phyloP scores from a whole-genome alignment of 768 basidiomycete genomes.

The Rhizopogon rudus region DNA sequence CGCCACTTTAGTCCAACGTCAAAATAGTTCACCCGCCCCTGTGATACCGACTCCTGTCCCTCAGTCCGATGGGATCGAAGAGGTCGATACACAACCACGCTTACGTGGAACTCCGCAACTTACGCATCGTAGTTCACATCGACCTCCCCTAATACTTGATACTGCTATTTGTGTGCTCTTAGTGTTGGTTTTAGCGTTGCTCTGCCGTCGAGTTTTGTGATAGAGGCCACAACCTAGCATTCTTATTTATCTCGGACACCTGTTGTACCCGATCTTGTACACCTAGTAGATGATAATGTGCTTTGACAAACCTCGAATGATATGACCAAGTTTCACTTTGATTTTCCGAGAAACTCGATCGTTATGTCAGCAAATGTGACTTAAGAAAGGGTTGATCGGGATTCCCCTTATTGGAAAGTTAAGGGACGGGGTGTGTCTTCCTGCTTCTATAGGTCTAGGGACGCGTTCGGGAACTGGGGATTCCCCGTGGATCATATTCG shows the following conservation, averaged over 20 bases:
- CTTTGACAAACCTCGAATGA: not conserved
- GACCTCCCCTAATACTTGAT: constrained; percentile 65
- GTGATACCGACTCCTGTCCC: constrained; percentile 10
- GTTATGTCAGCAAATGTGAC: not conserved
- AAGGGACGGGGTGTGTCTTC: no score
- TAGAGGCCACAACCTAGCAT: not conserved
- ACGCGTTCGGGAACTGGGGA: no score
- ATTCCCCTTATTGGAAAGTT: not conserved
- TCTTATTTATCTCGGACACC: constrained; percentile 9
- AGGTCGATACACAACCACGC: constrained; percentile 2
- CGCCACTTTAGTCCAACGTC: constrained; percentile 11
- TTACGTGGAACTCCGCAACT: constrained; percentile 13
- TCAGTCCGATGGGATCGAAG: constrained; percentile 9
- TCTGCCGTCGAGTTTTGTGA: constrained; percentile 55
- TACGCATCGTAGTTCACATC: constrained; percentile 16
- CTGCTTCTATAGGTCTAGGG: no score
- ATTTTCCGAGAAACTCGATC: constrained; percentile 1
- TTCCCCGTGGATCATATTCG: no score
- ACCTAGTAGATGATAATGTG: not conserved
- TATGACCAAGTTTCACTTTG: not conserved
- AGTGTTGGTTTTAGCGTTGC: constrained; percentile 60
- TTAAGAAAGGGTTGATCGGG: not conserved
- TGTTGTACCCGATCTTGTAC: not conserved
- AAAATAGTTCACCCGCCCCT: constrained; percentile 8
- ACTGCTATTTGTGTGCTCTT: constrained; percentile 70